Base-by-base conservation (phyloP, 108 stramenopile species). In the Hondaea fermentalgiana region DNA sequence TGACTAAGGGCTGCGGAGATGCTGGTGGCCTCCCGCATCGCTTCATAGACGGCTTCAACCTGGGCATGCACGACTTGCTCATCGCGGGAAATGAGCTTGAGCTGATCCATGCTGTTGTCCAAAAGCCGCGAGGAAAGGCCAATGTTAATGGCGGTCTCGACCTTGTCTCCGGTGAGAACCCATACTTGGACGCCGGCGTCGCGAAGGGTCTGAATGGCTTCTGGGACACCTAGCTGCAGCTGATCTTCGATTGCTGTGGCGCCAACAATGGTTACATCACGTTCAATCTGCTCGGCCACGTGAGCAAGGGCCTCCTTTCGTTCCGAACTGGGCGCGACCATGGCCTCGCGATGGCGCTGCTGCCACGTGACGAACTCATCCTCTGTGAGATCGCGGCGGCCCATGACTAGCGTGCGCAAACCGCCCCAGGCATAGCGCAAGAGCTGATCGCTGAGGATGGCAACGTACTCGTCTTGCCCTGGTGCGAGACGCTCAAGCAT, bases 141-240 rank as follows among this genome's bases (percentile, higher is more conserved):
- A 58, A 99, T 99, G 91, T 99, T 98, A 60, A 98, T 95, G 43
- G 99, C 99, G 14, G 99, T 99, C 91, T 99, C 99, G 49, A 96
- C 88, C 89, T 99, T 99, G 91, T 98, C 99, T n/a, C 99, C 99
- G 4, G 99, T 99, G 45, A 99, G 95, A 28, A 99, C 97, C 98
- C 99, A 99, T 6, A 98, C 93, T 91, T 97, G 97, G 72, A 99
- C 97, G 43, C 98, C 98, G 43, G 98, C 99, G 58, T 94, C 93
- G 87, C 90, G 96, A 5, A 99, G 94, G 5, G 95, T 97, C 16
- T 95, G 89, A 87, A 99, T 98, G 44, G 97, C 96, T 58, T 96
- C 92, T 3, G 97, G 97, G 5, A 98, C 99, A 42, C 97, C 97
- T 59, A 96, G 96, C 90, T 99, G 99, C 19, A 99, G 92, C 93